Conservation (phyloP, 2,329 filamentous ascomycete genomes). For the Sclerotinia spermophila region DNA sequence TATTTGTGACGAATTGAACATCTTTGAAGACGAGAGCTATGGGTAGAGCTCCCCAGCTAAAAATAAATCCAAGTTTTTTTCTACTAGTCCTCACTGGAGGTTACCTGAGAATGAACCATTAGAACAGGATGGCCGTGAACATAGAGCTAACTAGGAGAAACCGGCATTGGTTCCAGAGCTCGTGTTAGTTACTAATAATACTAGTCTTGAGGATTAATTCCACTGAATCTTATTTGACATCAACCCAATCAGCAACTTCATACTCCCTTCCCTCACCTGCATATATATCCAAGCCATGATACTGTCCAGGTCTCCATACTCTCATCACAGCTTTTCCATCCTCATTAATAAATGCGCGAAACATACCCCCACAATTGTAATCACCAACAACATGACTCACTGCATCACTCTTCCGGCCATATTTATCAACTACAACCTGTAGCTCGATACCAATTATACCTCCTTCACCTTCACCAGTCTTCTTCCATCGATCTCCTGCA, state of each 20-base stretch:
- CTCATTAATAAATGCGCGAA: constrained; percentile 70
- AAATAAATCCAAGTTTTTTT: not conserved
- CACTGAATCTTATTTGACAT: not conserved
- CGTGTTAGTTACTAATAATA: not conserved
- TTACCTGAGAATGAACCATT: not conserved
- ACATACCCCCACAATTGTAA: constrained; percentile 87
- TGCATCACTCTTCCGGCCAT: constrained; percentile 39
- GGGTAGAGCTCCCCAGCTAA: not conserved
- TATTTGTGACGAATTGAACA: not conserved
- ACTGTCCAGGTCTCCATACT: constrained; percentile 46
- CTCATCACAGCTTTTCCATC: constrained; percentile 54
- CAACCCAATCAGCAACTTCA: constrained; percentile 32
- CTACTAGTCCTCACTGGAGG: not conserved
- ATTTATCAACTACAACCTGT: constrained; percentile 46
- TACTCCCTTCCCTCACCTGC: constrained; percentile 36
- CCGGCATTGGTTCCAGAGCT: not conserved
- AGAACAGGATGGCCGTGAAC: not conserved
- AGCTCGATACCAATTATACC: constrained; percentile 81
- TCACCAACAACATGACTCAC: constrained; percentile 63
- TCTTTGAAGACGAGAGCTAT: not conserved
- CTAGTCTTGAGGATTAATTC: not conserved
- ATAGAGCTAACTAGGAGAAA: not conserved
- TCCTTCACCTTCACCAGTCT: constrained; percentile 74
- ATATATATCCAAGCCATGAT: constrained; percentile 34
- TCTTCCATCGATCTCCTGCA: constrained; percentile 69